Base-by-base conservation (phyloP, 768 basidiomycete species). In the Tubosaeta sp. region DNA sequence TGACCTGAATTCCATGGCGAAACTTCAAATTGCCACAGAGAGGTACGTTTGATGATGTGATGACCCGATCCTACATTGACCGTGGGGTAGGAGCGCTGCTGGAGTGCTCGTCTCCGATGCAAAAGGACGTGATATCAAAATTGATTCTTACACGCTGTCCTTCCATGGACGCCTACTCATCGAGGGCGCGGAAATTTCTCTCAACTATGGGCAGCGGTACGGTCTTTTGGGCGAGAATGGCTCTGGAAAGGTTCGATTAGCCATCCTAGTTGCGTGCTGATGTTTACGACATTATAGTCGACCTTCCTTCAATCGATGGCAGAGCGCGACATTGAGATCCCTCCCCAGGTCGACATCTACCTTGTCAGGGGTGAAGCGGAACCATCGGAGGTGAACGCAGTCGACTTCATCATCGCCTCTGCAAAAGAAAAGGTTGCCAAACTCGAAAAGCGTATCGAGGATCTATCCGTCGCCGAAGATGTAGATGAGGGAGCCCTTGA, bases 141-240 rank as follows among this genome's bases (percentile, higher is more conserved):
- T 98, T 62, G 93, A 97, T 65, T 79, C 85, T 22, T 99, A 84
- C 70, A 97, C 95, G 0, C 81, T 99, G 33, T 97, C 94, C 3
- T 99, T 98, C 81, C 97, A 99, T 63, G 97, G 97, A 22, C 82
- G 97, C 44, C 76, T 95, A 27, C 78, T 90, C 55, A 77, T 90
- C 51, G 84, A 85, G 53, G 65, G 65, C 43, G 77, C 78, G 5
- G 83, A 86, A 69, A 79, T 92, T 46, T 72, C 87, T 4, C 83
- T 92, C 56, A 92, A 92, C 67, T 92, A 94, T 60, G 92, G 92
- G 1, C 90, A 95, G 65, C 76, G 91, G 58, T 99, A 99, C 64
- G 97, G 97, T 70, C 77, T 99, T 31, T 76, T 99, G 39, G 95
- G 95, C 34, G 93, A 97, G 70, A 98, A 99, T 67, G 95, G 95